A percentile compares a stretch with the other conserved stretches of the same genome.
Conservation (phyloP, 768 basidiomycete species). For the Lentinula guzmanii region DNA sequence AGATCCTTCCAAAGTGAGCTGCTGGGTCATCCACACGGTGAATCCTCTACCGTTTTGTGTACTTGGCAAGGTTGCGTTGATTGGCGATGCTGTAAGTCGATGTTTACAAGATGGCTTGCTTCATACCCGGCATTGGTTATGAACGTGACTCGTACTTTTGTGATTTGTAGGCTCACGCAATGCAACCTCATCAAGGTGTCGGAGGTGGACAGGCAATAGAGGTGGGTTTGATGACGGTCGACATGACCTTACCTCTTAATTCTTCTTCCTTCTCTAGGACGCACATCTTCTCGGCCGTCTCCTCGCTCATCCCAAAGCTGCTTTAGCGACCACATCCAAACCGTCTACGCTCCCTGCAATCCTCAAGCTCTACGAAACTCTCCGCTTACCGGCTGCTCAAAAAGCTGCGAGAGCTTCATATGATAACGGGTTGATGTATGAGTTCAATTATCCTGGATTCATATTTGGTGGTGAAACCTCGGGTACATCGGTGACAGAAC, state of each 20-base stretch:
- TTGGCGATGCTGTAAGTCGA: slow-evolving; percentile 25
- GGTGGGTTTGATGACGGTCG: not conserved
- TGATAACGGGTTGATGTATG: slow-evolving; percentile 14
- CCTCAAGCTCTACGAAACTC: slow-evolving; percentile 15
- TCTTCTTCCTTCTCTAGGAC: slow-evolving; percentile 8
- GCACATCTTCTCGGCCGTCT: slow-evolving; percentile 18
- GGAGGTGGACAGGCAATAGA: slow-evolving; percentile 21
- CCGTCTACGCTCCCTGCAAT: slow-evolving; percentile 8
- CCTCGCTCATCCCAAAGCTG: slow-evolving; percentile 7
- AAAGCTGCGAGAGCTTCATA: slow-evolving; percentile 11
- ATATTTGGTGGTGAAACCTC: not conserved
- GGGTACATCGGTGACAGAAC: not conserved
- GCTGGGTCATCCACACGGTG: slow-evolving; percentile 35
- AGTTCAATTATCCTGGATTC: slow-evolving; percentile 13
- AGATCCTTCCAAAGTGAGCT: slow-evolving; percentile 13
- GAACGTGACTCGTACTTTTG: not conserved
- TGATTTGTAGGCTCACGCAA: slow-evolving; percentile 16
- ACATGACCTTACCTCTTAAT: not conserved
- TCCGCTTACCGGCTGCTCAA: slow-evolving; percentile 13
- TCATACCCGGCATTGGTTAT: no score
- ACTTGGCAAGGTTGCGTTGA: slow-evolving; percentile 22
- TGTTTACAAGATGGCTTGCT: no score
- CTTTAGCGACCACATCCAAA: not conserved
- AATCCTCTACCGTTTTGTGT: slow-evolving; percentile 25
- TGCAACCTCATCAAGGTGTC: slow-evolving; percentile 20